Evolutionary conservation across 2,329 filamentous ascomycete species (phyloP).

Genomic region (Fusarium brachygibbosum): DNA sequence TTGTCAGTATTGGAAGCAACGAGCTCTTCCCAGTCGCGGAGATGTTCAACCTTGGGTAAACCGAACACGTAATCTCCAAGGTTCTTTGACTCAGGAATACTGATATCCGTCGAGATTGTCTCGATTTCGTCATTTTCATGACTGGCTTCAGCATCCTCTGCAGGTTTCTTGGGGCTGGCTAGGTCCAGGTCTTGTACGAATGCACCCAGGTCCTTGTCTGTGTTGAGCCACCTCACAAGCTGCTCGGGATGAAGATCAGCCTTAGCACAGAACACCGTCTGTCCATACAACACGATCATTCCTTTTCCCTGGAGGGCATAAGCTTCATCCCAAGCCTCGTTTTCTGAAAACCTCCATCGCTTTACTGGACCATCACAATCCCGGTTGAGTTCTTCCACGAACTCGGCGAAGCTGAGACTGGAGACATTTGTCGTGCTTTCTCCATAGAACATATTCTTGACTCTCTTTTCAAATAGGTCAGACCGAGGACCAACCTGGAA

Average conservation of each 20-base stretch:
- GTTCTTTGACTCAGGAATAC: conserved; percentile 20
- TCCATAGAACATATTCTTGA: conserved; percentile 44
- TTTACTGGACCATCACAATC: conserved; percentile 38
- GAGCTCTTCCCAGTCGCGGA: conserved; percentile 17
- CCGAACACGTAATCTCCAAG: conserved; percentile 25
- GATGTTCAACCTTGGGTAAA: conserved; percentile 35
- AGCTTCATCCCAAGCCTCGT: conserved; percentile 33
- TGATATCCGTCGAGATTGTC: conserved; percentile 33
- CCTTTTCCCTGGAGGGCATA: background rate
- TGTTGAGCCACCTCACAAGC: conserved; percentile 33
- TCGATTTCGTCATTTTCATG: conserved; percentile 13
- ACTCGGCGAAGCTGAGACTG: conserved; percentile 36
- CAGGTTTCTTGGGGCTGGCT: background rate
- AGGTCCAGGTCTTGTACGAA: background rate
- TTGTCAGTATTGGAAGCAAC: background rate
- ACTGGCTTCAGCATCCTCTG: background rate
- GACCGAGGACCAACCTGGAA: background rate
- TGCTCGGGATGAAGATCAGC: conserved; percentile 43
- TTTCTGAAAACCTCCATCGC: conserved; percentile 42
- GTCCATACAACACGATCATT: background rate
- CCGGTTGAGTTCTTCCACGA: conserved; percentile 46
- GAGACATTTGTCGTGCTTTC: conserved; percentile 17
- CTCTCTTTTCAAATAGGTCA: conserved; percentile 43
- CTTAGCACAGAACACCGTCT: background rate
- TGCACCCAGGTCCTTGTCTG: conserved; percentile 7